Conservation (phyloP, 345 rosid species). For the Corchorus capsularis region DNA sequence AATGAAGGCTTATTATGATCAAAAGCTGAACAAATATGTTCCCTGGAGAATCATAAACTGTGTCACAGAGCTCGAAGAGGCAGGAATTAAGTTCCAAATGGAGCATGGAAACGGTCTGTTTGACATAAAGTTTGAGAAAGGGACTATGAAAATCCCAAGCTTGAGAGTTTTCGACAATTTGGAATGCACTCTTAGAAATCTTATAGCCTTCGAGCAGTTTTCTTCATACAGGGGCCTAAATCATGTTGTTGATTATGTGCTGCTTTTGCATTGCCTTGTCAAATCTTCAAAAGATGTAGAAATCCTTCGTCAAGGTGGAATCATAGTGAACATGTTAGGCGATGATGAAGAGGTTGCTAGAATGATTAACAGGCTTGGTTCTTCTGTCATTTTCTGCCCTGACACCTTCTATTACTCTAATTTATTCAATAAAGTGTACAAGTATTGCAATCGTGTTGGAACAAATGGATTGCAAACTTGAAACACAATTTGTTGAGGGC, state of each 20-base stretch:
- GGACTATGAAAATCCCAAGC: slow-evolving; percentile 15
- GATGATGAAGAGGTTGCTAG: no score
- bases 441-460: not conserved
- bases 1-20: not conserved
- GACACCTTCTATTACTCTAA: not conserved
- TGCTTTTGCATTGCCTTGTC: not conserved
- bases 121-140: slow-evolving; percentile 23
- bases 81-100: slow-evolving; percentile 28
- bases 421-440: not conserved
- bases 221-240: no score
- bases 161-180: not conserved
- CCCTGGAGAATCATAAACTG: not conserved
- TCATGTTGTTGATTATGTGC: not conserved
- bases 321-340: no score
- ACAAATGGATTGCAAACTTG: not conserved
- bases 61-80: slow-evolving; percentile 26
- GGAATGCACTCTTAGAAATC: slow-evolving; percentile 21
- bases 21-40: not conserved
- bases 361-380: no score
- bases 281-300: no score
- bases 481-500: not conserved
- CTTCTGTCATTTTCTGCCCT: not conserved
- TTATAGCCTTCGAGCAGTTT: not conserved
- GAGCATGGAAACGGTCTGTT: not conserved
- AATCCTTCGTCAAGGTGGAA: no score